phyloP scores from a whole-genome alignment of 805 yeast species.

The Candida michaelii region DNA sequence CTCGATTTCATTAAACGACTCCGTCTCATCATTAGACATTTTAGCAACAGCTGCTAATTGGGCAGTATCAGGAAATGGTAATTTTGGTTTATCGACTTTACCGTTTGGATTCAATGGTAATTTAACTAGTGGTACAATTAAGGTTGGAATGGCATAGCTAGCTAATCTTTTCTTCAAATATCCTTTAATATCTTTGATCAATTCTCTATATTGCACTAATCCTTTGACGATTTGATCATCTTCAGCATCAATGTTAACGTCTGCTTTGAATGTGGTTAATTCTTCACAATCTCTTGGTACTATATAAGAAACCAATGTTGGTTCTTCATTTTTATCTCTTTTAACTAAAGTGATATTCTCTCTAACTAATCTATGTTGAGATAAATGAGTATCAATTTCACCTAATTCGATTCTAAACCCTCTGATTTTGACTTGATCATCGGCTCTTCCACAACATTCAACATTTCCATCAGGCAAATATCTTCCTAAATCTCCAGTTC shows the following conservation, averaged over 20 bases:
- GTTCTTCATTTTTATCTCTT: conserved; percentile 90
- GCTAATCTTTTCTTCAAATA: conserved; percentile 83
- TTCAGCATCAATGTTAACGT: conserved; percentile 38
- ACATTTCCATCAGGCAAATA: conserved; percentile 96
- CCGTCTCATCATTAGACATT: conserved; percentile 46
- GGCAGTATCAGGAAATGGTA: conserved; percentile 90
- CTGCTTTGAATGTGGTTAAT: conserved; percentile 49
- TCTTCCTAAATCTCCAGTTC: conserved; percentile 97
- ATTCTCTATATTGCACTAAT: conserved; percentile 67
- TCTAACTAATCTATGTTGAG: conserved; percentile 89
- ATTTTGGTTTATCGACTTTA: conserved; percentile 93
- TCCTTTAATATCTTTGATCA: conserved; percentile 78
- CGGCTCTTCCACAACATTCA: conserved; percentile 98
- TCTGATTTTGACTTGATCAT: conserved; percentile 96
- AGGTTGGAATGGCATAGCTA: conserved; percentile 87
- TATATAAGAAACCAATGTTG: conserved; percentile 84
- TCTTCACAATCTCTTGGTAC: conserved; percentile 67
- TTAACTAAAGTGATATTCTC: conserved; percentile 91
- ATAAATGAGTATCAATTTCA: conserved; percentile 95
- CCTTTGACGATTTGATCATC: conserved; percentile 74
- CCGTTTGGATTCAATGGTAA: conserved; percentile 97
- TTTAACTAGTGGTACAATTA: conserved; percentile 81
- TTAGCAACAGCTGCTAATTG: conserved; percentile 77
- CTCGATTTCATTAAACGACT: conserved; percentile 61
- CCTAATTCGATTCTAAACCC: conserved; percentile 98